phyloP scores from a whole-genome alignment of 805 yeast species.

The Monosporozyma solicola region DNA sequence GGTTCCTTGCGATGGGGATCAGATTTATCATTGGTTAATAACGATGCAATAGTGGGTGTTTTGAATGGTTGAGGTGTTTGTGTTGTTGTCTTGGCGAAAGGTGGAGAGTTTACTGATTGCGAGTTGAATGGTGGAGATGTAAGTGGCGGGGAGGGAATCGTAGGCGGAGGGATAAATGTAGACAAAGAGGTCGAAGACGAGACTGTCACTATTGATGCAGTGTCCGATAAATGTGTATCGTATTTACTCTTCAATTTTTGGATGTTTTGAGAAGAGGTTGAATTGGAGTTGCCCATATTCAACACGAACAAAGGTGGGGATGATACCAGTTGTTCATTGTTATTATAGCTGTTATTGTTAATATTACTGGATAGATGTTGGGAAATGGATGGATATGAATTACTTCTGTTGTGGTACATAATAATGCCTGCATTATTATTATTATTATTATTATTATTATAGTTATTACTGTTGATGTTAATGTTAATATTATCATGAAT shows the following conservation, averaged over 20 bases:
- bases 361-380: not conserved
- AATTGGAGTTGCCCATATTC: not conserved
- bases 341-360: not conserved
- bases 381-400: not conserved
- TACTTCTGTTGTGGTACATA: not conserved
- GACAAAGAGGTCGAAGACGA: not conserved
- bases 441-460: no score
- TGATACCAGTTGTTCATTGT: not conserved
- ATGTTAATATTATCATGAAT: not conserved
- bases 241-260: not conserved
- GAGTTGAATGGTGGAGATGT: not conserved
- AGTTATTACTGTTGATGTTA: not conserved
- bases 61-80: not conserved
- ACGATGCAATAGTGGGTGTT: not conserved
- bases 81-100: no score
- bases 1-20: not conserved
- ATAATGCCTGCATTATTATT: not conserved
- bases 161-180: not conserved
- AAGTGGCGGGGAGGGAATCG: not conserved
- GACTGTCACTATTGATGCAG: not conserved
- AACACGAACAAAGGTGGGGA: not conserved
- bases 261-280: not conserved
- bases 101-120: no score
- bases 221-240: not conserved
- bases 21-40: not conserved